Evolutionary conservation across 2,329 filamentous ascomycete genomes (phyloP).

Genomic region (Talaromyces albobiverticillius): DNA sequence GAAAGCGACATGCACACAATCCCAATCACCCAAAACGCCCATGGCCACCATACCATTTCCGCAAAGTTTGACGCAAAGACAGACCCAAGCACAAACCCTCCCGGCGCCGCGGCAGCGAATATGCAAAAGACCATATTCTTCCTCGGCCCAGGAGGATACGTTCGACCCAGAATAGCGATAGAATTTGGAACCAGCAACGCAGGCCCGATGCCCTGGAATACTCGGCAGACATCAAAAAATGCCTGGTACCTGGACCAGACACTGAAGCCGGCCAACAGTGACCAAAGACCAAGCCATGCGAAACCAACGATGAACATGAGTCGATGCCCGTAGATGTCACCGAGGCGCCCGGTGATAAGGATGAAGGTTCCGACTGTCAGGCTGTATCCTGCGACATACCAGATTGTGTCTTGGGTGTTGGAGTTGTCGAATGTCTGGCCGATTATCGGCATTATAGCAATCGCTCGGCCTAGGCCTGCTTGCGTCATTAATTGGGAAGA

Average conservation of each 20-base stretch:
- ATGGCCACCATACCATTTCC: slow-evolving; percentile 55
- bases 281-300: slow-evolving; percentile 48
- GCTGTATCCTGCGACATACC: slow-evolving; percentile 49
- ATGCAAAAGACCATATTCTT: slow-evolving; percentile 47
- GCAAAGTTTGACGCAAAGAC: slow-evolving; percentile 38
- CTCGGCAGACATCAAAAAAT: slow-evolving; percentile 26
- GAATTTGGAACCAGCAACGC: slow-evolving; percentile 46
- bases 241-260: no score
- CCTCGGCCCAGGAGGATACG: slow-evolving; percentile 38
- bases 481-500: no score
- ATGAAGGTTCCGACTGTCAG: slow-evolving; percentile 53
- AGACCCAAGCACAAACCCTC: slow-evolving; percentile 37
- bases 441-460: no score
- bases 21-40: slow-evolving; percentile 48
- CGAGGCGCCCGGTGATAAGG: slow-evolving; percentile 48
- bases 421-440: background rate
- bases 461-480: no score
- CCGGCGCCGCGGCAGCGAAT: slow-evolving; percentile 46
- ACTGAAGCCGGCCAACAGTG: no score
- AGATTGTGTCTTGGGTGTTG: slow-evolving; percentile 24
- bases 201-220: slow-evolving; percentile 43
- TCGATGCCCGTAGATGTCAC: slow-evolving; percentile 53
- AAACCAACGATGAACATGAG: slow-evolving; percentile 48
- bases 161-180: slow-evolving; percentile 42
- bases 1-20: slow-evolving; percentile 42